Evolutionary conservation across 2,329 filamentous ascomycete genomes (phyloP).

Genomic region (Fusarium sp.): DNA sequence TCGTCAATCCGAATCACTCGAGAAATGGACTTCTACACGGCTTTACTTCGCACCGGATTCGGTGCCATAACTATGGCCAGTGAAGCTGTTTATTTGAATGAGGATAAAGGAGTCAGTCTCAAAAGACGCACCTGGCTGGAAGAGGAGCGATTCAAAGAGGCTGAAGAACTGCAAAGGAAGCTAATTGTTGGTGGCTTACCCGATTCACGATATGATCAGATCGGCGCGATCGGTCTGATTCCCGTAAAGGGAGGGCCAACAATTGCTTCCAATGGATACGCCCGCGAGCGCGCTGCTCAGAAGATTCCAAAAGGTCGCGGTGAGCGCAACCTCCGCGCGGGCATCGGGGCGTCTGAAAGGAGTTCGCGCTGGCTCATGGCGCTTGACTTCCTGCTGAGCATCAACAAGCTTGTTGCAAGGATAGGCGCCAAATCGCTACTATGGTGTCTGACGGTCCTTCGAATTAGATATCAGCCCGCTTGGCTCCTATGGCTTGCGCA

Average conservation of each 20-base stretch:
- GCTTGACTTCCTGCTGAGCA: constrained; percentile 79
- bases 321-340: constrained; percentile 65
- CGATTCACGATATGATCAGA: constrained; percentile 62
- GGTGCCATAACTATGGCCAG: constrained; percentile 91
- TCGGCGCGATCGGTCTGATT: constrained; percentile 66
- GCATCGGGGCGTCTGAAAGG: constrained; percentile 82
- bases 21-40: constrained; percentile 96
- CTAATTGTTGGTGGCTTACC: constrained; percentile 60
- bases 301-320: constrained; percentile 61
- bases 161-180: constrained; percentile 70
- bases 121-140: constrained; percentile 90
- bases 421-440: constrained; percentile 48
- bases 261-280: constrained; percentile 68
- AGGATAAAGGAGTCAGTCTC: constrained; percentile 80
- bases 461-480: constrained; percentile 49
- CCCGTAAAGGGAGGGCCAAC: constrained; percentile 62
- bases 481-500: constrained; percentile 70
- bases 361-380: constrained; percentile 82
- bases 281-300: constrained; percentile 75
- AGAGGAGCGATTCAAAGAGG: constrained; percentile 82
- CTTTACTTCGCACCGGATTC: constrained; percentile 86
- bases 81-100: constrained; percentile 94
- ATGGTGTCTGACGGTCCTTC: constrained; percentile 69
- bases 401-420: constrained; percentile 61
- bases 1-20: constrained; percentile 82